These are phyloP conservation scores for Dioscorea dumetorum DNA, from an alignment of 106 monocot genomes.

Conservation along the genomic window DNA sequence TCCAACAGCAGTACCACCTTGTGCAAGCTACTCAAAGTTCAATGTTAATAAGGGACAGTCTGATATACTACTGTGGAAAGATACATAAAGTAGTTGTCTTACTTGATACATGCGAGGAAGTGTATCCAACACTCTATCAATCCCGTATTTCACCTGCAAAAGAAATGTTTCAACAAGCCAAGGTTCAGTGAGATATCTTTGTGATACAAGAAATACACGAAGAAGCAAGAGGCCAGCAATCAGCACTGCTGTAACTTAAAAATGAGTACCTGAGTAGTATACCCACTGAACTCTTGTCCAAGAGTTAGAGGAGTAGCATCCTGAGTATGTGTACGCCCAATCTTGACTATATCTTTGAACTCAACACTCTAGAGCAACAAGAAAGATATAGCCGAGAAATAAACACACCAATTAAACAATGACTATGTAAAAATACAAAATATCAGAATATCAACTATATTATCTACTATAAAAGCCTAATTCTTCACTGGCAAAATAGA, in stretches of 20 bases:
- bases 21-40: slow-evolving; percentile 72
- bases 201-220: not conserved
- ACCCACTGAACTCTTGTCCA: slow-evolving; percentile 98
- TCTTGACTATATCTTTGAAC: slow-evolving; percentile 97
- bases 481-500: too few relatives aligned
- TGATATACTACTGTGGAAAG: not conserved
- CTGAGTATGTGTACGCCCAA: slow-evolving; percentile 95
- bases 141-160: slow-evolving; percentile 80
- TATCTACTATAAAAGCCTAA: too few relatives aligned
- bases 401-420: too few relatives aligned
- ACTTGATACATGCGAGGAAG: slow-evolving; percentile 97
- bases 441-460: too few relatives aligned
- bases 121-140: slow-evolving; percentile 59
- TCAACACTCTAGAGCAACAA: slow-evolving; percentile 18
- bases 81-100: not conserved
- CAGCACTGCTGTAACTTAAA: not conserved
- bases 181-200: not conserved
- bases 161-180: not conserved
- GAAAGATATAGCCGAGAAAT: too few relatives aligned
- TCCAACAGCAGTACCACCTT: slow-evolving; percentile 99
- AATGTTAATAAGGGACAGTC: not conserved
- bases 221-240: not conserved
- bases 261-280: slow-evolving; percentile 74
- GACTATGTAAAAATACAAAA: too few relatives aligned
- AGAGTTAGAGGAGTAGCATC: slow-evolving; percentile 98